phyloP scores from a whole-genome alignment of 2,329 filamentous ascomycete species.

The Botryotinia narcissicola region DNA sequence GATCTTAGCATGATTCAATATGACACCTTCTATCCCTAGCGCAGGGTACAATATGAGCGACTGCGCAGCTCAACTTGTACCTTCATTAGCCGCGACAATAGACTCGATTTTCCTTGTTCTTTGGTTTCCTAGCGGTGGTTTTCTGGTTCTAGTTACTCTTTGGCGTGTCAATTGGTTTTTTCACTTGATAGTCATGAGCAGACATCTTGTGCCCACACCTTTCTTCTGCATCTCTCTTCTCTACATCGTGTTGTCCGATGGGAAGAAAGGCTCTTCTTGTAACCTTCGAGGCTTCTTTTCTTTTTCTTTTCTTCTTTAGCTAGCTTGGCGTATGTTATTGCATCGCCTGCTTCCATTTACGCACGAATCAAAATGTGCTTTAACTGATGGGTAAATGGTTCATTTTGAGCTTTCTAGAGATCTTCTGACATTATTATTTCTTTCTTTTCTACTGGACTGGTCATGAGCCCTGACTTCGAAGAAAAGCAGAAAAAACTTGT shows the following conservation, averaged over 20 bases:
- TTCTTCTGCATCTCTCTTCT: slow-evolving; percentile 28
- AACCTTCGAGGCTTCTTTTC: slow-evolving; percentile 13
- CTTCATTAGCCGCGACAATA: slow-evolving; percentile 32
- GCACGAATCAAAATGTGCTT: slow-evolving; percentile 16
- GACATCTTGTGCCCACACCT: slow-evolving; percentile 35
- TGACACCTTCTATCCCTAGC: slow-evolving; percentile 34
- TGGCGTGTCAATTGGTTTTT: slow-evolving; percentile 30
- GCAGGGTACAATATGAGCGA: slow-evolving; percentile 38
- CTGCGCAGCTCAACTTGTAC: slow-evolving; percentile 39
- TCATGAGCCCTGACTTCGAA: slow-evolving; percentile 23
- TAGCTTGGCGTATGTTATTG: slow-evolving; percentile 14
- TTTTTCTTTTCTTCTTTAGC: slow-evolving; percentile 7
- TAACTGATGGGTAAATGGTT: slow-evolving; percentile 9
- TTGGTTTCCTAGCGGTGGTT: slow-evolving; percentile 28
- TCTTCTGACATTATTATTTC: slow-evolving; percentile 31
- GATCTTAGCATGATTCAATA: slow-evolving; percentile 35
- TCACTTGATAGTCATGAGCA: slow-evolving; percentile 33
- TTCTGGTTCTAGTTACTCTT: slow-evolving; percentile 24
- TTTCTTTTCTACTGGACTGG: slow-evolving; percentile 22
- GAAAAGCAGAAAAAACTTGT: slow-evolving; percentile 30
- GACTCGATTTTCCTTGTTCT: slow-evolving; percentile 29
- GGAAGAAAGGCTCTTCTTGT: slow-evolving; percentile 18
- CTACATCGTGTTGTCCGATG: slow-evolving; percentile 5
- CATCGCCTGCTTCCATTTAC: slow-evolving; percentile 9
- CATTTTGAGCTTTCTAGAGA: background rate